Conservation (phyloP, 73 alveolate species). For the Paraurostyla sp. region DNA sequence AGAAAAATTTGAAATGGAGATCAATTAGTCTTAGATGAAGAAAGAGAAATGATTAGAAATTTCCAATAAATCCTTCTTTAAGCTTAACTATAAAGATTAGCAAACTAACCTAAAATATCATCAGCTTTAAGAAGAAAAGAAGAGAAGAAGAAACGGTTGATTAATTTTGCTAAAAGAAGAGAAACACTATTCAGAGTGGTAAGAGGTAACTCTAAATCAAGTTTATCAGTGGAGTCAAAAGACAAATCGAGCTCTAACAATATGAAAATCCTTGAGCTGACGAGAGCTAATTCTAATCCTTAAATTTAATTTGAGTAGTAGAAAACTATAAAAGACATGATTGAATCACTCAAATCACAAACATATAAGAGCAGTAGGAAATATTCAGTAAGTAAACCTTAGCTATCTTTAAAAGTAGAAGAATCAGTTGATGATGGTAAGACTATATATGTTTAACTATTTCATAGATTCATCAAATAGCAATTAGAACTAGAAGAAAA, state of each 20-base stretch:
- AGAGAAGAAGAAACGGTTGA: background rate
- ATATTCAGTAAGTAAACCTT: no score
- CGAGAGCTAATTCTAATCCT: no score
- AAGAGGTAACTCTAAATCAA: background rate
- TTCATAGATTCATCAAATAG: background rate
- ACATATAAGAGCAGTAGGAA: no score
- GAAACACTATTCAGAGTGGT: background rate
- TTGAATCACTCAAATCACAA: no score
- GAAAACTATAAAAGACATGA: no score
- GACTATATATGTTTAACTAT: no score
- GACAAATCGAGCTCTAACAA: background rate
- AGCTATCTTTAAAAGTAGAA: no score
- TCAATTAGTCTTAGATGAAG: background rate
- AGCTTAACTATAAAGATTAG: background rate
- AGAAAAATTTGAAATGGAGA: background rate
- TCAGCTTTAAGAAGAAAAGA: background rate
- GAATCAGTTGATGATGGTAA: no score
- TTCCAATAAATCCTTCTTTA: background rate
- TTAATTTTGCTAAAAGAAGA: constrained; percentile 7
- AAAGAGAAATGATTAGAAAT: background rate
- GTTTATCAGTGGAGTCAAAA: background rate
- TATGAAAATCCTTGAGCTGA: no score
- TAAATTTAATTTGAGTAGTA: no score
- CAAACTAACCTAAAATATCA: background rate
- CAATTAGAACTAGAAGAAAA: background rate